Conservation (phyloP, 148 eudicot genomes). For the Nyssa sinensis region DNA sequence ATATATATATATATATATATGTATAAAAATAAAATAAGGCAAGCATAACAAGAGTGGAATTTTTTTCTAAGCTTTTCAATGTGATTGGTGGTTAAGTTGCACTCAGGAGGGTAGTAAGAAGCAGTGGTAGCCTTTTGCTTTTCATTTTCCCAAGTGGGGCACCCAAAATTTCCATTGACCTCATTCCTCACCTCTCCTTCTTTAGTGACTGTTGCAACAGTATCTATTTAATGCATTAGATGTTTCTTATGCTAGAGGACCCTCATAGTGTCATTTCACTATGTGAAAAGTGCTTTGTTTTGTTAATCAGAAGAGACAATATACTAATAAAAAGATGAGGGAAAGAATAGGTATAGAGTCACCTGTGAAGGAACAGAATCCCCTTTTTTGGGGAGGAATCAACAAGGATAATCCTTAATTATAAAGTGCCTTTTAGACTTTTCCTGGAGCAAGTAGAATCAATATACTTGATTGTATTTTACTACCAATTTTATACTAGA, state of each 20-base stretch:
- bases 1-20: no score
- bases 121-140: slow-evolving; percentile 22
- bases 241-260: background rate
- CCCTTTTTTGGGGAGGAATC: slow-evolving; percentile 14
- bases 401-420: slow-evolving; percentile 12
- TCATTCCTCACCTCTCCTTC: slow-evolving; percentile 26
- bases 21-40: slow-evolving; percentile 1
- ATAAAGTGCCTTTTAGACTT: slow-evolving; percentile 9
- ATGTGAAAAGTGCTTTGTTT: slow-evolving; percentile 7
- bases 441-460: background rate
- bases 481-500: background rate
- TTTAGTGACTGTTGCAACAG: background rate
- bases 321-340: slow-evolving; percentile 3
- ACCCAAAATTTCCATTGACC: slow-evolving; percentile 21
- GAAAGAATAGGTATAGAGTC: slow-evolving; percentile 16
- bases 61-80: slow-evolving; percentile 11
- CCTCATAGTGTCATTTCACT: background rate
- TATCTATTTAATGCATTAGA: background rate
- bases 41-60: slow-evolving; percentile 1
- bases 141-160: slow-evolving; percentile 23
- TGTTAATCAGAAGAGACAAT: slow-evolving; percentile 13
- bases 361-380: slow-evolving; percentile 21
- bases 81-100: slow-evolving; percentile 27
- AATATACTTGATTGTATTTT: background rate
- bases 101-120: slow-evolving; percentile 14